Conservation (phyloP, 164 flowering plant species). For the Buxus sempervirens region DNA sequence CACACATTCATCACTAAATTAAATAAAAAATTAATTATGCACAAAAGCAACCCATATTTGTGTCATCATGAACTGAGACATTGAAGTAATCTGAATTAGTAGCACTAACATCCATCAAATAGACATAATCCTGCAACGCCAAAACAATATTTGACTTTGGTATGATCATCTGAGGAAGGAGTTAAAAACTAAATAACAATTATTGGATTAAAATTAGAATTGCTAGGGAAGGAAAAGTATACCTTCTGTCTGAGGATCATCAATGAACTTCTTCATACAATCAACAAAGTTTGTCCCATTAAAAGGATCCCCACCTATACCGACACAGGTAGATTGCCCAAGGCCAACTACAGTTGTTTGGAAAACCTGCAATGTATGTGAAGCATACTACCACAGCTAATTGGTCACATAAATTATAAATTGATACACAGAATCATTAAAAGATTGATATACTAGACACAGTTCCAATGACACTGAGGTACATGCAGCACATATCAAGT, state of each 20-base stretch:
- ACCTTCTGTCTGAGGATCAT: slow-evolving; percentile 99
- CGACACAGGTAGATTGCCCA: slow-evolving; percentile 98
- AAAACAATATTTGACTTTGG: background rate
- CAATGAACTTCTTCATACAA: slow-evolving; percentile 78
- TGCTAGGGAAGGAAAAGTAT: slow-evolving; percentile 1
- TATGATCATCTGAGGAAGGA: background rate
- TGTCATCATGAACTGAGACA: too few species aligned
- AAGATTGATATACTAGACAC: too few species aligned
- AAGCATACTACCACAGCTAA: background rate
- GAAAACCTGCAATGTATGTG: slow-evolving; percentile 56
- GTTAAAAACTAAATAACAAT: background rate
- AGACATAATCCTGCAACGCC: too few species aligned
- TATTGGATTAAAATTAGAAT: background rate
- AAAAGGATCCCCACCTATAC: slow-evolving; percentile 98
- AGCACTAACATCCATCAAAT: too few species aligned
- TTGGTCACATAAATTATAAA: background rate
- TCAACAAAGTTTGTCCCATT: slow-evolving; percentile 98
- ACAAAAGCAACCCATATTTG: too few species aligned
- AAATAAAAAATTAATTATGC: too few species aligned
- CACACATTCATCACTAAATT: too few species aligned
- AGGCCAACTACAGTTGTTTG: slow-evolving; percentile 99
- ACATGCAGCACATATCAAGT: background rate
- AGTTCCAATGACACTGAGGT: background rate
- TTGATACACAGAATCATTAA: background rate
- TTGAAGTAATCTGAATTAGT: too few species aligned